Evolutionary conservation across 345 rosid species (phyloP).

Genomic region (Draba incana): DNA sequence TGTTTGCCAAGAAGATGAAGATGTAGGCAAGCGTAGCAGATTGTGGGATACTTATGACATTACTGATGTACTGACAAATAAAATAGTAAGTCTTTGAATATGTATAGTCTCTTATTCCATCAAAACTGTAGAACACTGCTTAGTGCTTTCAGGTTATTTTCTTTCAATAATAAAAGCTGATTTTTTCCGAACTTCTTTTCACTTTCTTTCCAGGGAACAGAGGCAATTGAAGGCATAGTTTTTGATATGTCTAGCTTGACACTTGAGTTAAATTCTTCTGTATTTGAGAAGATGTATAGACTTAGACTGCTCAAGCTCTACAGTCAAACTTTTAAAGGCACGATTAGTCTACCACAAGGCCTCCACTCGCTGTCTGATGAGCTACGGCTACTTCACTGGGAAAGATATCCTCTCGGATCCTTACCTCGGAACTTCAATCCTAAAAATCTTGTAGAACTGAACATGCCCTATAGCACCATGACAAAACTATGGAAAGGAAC

Average conservation of each 20-base stretch:
- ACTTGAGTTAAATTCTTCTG: conserved; percentile 21
- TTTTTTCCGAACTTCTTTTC: neutral
- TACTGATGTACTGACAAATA: conserved; percentile 23
- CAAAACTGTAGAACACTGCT: too few relatives aligned
- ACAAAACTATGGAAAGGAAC: conserved; percentile 33
- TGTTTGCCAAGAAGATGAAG: conserved; percentile 16
- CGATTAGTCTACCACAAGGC: neutral
- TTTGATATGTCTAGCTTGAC: conserved; percentile 21
- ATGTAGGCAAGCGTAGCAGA: conserved; percentile 35
- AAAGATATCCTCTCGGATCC: conserved; percentile 23
- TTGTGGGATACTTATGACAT: conserved; percentile 42
- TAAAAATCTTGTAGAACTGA: conserved; percentile 32
- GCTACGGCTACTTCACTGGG: conserved; percentile 38
- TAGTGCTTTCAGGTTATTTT: too few relatives aligned
- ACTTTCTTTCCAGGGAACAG: conserved; percentile 32
- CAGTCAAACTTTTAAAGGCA: too few relatives aligned
- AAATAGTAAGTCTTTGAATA: conserved; percentile 20
- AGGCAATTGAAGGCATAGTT: conserved; percentile 38
- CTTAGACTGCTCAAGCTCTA: conserved; percentile 30
- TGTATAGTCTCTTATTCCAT: too few relatives aligned
- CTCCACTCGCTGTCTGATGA: conserved; percentile 22
- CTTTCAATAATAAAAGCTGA: neutral
- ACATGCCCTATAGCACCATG: conserved; percentile 29
- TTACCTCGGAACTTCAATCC: conserved; percentile 37
- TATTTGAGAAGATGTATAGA: conserved; percentile 31